Evolutionary conservation across 1,139 yeast species (phyloP), one percentile per base, ranked within the genome.

Genomic region (Hansenula lynferdii): DNA sequence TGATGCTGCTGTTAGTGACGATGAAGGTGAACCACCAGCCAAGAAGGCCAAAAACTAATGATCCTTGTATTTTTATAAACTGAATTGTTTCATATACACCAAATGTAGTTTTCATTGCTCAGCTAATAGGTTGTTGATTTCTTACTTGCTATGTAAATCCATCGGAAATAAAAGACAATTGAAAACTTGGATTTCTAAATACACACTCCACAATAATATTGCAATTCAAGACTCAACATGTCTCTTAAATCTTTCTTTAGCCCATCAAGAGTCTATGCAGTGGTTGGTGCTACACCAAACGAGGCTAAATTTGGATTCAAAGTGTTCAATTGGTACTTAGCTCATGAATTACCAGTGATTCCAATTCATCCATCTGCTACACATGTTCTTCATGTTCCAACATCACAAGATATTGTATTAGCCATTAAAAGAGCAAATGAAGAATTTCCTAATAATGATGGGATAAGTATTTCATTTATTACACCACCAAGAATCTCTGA

Each of bases 201-300:
- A n/a, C n/a, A n/a, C n/a, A n/a, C n/a, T n/a, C n/a, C n/a, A n/a
- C n/a, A n/a, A n/a, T n/a, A n/a, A n/a, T n/a, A n/a, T n/a, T n/a
- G n/a, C n/a, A n/a, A n/a, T n/a, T 5, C 31, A 28, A 7, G 10
- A 5, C 22, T 12, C 16, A 28, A 12, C 6, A 31, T 31, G 34
- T 31, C 34, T 12, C 22, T 34, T 3, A 19, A 31, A 32, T 8
- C 43, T 3, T 80, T 80, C 54, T 80, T 80, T 57, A 67, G 72
- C 28, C 54, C 72, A 9, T 49, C 65, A 20, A 67, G 85, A 45
- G 45, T 58, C 6, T 85, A 80, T 50, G 79, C 77, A 2, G 92
- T 85, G 2, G 72, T 81, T 0, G 95, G 95, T 0, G 95, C 95
- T 0, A 77, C 89, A 6, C 61, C 72, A 17, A 77, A 80, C 53